A percentile compares a stretch with the other conserved stretches of the same genome.
phyloP scores from a whole-genome alignment of 306 rosid genomes.

The Begonia masoniana region DNA sequence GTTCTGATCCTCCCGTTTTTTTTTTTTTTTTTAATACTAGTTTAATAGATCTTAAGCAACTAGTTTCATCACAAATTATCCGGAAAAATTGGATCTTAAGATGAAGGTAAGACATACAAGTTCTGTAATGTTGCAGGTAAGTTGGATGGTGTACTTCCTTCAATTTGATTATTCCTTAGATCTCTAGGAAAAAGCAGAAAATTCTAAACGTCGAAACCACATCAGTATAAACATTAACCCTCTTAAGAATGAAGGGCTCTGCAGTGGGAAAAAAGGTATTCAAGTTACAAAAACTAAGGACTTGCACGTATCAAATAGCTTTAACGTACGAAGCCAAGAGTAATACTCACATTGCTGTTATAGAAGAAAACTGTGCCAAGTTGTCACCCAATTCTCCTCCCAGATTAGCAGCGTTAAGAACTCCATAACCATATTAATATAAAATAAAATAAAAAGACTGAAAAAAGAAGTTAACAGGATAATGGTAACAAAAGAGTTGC shows the following conservation, averaged over 20 bases:
- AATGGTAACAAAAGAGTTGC: conserved; percentile 5
- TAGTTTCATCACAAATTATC: not conserved
- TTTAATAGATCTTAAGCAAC: conserved; percentile 11
- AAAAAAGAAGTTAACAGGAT: not conserved
- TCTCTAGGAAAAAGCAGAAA: conserved; percentile 36
- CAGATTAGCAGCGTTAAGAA: conserved; percentile 67
- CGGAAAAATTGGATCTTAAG: not conserved
- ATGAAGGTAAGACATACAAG: conserved; percentile 39
- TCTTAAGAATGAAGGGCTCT: not conserved
- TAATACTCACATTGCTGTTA: conserved; percentile 48
- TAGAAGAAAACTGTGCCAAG: conserved; percentile 52
- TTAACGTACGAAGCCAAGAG: not conserved
- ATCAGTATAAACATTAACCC: not conserved
- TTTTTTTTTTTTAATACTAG: too few relatives aligned
- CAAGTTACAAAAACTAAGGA: not conserved
- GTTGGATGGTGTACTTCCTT: conserved; percentile 72
- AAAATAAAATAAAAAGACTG: conserved; percentile 1
- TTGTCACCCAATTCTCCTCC: conserved; percentile 73
- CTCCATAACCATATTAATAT: conserved; percentile 31
- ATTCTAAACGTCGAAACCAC: conserved; percentile 1
- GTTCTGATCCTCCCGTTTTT: too few relatives aligned
- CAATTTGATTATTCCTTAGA: conserved; percentile 81
- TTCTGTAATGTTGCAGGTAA: conserved; percentile 63
- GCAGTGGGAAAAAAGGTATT: not conserved
- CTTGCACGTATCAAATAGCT: not conserved